Evolutionary conservation across 306 rosid genomes (phyloP).

Genomic region (Cucurbita argyrosperma): DNA sequence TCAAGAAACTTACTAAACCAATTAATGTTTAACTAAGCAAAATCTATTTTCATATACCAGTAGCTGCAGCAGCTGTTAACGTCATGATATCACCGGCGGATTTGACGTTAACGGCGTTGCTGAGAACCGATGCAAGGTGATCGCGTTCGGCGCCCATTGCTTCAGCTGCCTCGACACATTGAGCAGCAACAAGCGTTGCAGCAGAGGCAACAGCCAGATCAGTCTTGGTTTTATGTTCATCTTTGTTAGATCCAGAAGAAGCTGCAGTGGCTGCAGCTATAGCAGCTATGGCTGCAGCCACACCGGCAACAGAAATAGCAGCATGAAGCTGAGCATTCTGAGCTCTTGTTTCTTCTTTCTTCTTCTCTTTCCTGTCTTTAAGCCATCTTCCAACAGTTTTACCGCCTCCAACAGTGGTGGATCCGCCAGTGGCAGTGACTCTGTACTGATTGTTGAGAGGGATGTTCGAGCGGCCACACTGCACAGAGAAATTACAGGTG

Average conservation of each 20-base stretch:
- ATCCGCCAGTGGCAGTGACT: conserved; percentile 15
- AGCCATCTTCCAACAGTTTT: conserved; percentile 96
- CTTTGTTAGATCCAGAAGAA: conserved; percentile 43
- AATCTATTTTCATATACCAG: conserved; percentile 4
- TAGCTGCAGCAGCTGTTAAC: conserved; percentile 75
- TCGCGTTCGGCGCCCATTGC: conserved; percentile 82
- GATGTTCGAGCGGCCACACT: conserved; percentile 46
- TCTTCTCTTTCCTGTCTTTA: conserved; percentile 84
- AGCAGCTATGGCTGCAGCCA: conserved; percentile 74
- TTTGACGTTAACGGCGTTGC: conserved; percentile 81
- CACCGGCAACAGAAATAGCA: conserved; percentile 82
- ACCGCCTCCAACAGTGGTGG: conserved; percentile 22
- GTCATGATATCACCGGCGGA: conserved; percentile 88
- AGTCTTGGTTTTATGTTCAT: conserved; percentile 60
- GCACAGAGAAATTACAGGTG: conserved; percentile 13
- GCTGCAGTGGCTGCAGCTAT: conserved; percentile 82
- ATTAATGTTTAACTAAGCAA: background rate
- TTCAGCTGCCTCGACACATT: conserved; percentile 90
- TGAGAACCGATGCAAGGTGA: conserved; percentile 59
- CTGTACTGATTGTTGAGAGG: conserved; percentile 25
- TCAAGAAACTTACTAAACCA: background rate
- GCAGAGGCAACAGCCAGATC: conserved; percentile 95
- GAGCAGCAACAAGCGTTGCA: conserved; percentile 82
- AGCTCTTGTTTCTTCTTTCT: conserved; percentile 80
- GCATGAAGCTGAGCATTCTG: conserved; percentile 93